Evolutionary conservation across 2,329 filamentous ascomycete genomes (phyloP).

Genomic region (Beauveria sp.): DNA sequence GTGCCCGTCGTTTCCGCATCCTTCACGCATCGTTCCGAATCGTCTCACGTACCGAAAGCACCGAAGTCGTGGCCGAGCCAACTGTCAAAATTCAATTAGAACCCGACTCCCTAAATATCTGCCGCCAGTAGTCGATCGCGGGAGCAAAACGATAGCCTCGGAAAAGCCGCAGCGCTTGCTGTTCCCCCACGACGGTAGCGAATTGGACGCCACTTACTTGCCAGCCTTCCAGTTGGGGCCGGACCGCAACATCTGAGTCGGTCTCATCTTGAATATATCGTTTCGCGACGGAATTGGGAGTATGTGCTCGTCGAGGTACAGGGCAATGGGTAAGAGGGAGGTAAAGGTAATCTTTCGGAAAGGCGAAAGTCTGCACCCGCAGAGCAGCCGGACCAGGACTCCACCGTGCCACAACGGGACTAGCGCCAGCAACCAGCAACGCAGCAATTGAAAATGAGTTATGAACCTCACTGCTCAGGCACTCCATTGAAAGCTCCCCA

Average conservation of each 20-base stretch:
- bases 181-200: slow-evolving; percentile 11
- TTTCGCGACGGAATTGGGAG: not conserved
- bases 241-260: slow-evolving; percentile 30
- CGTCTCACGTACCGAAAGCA: slow-evolving; percentile 56
- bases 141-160: not conserved
- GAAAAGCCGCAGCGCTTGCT: slow-evolving; percentile 26
- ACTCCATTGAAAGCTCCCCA: slow-evolving; percentile 4
- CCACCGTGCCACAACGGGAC: slow-evolving; percentile 8
- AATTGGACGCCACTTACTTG: slow-evolving; percentile 24
- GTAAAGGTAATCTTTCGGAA: slow-evolving; percentile 14
- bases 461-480: slow-evolving; percentile 10
- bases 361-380: slow-evolving; percentile 17
- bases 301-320: not conserved
- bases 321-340: slow-evolving; percentile 10
- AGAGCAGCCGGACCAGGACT: slow-evolving; percentile 9
- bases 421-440: not conserved
- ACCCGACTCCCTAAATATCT: not conserved
- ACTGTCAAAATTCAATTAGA: slow-evolving; percentile 37
- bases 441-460: not conserved
- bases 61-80: slow-evolving; percentile 66
- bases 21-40: slow-evolving; percentile 1
- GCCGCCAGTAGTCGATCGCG: not conserved
- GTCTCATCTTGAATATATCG: slow-evolving; percentile 29
- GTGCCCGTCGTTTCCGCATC: not conserved
- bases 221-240: slow-evolving; percentile 26